phyloP scores from a whole-genome alignment of 768 basidiomycete genomes.

The Leccinum ochraceum region DNA sequence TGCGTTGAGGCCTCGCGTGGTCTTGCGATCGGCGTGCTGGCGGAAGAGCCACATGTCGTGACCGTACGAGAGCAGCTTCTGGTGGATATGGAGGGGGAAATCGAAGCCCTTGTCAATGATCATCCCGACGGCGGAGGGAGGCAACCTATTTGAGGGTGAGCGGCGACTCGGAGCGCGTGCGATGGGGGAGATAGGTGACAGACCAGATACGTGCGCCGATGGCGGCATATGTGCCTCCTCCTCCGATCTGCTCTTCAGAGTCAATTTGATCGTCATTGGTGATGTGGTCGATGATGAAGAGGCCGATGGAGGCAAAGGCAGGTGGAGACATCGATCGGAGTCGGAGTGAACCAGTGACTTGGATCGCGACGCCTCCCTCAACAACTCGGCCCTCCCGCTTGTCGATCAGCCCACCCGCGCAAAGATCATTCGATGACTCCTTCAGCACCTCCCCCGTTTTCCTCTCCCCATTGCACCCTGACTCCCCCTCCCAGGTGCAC shows the following conservation, averaged over 20 bases:
- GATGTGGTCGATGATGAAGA: conserved; percentile 89
- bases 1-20: conserved; percentile 72
- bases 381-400: conserved; percentile 44
- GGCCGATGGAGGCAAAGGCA: conserved; percentile 70
- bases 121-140: conserved; percentile 70
- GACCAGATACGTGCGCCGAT: conserved; percentile 86
- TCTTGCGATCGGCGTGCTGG: conserved; percentile 51
- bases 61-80: conserved; percentile 62
- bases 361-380: conserved; percentile 16
- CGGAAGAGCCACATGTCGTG: conserved; percentile 78
- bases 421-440: conserved; percentile 57
- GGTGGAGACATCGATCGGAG: conserved; percentile 20
- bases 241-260: conserved; percentile 65
- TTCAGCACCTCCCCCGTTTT: too few relatives aligned
- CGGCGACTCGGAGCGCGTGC: not conserved
- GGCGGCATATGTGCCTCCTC: conserved; percentile 81
- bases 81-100: conserved; percentile 56
- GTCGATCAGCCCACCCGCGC: conserved; percentile 56
- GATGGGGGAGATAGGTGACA: conserved; percentile 35
- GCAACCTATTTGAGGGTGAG: conserved; percentile 50
- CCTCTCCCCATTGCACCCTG: conserved; percentile 20
- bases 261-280: conserved; percentile 7
- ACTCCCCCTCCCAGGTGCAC: conserved; percentile 50
- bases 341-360: conserved; percentile 15
- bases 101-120: conserved; percentile 81